phyloP scores from a whole-genome alignment of 176 grass and related monocot genomes.

The Canna indica region DNA sequence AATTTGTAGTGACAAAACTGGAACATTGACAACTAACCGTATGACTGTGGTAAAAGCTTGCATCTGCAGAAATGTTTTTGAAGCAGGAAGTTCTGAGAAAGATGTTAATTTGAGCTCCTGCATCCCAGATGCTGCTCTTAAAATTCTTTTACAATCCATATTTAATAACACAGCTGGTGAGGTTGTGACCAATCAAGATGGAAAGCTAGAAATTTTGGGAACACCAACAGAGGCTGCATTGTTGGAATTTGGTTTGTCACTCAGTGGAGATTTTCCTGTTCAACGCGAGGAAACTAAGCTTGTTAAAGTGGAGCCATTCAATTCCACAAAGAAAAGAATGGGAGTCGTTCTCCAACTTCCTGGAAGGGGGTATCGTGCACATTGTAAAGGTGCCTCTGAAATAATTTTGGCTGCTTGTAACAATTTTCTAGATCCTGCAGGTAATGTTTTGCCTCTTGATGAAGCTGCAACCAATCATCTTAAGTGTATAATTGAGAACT shows the following conservation, averaged over 20 bases:
- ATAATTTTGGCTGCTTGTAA: conserved; percentile 10
- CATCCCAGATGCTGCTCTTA: background rate
- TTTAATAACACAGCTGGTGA: conserved; percentile 14
- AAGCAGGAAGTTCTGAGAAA: background rate
- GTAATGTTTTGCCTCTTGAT: conserved; percentile 11
- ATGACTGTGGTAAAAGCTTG: conserved; percentile 22
- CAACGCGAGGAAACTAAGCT: conserved; percentile 12
- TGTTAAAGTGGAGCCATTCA: conserved; percentile 13
- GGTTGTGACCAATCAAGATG: conserved; percentile 10
- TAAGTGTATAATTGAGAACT: conserved; percentile 3
- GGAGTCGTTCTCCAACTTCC: conserved; percentile 10
- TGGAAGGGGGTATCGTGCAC: conserved; percentile 1
- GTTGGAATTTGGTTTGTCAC: conserved; percentile 15
- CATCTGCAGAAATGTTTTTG: conserved; percentile 10
- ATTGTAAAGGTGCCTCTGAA: conserved; percentile 19
- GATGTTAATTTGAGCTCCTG: background rate
- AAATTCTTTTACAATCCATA: conserved; percentile 9
- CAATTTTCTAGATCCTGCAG: conserved; percentile 13
- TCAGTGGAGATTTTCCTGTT: background rate
- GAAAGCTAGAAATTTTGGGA: conserved; percentile 15
- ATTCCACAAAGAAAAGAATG: conserved; percentile 17
- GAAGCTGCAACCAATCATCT: conserved; percentile 5
- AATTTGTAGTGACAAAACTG: conserved; percentile 18
- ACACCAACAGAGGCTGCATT: conserved; percentile 14
- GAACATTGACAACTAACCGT: conserved; percentile 14